These are phyloP conservation scores for Paracoccidioides brasiliensis DNA, from an alignment of 2,329 filamentous ascomycete species.

Conservation along the genomic window DNA sequence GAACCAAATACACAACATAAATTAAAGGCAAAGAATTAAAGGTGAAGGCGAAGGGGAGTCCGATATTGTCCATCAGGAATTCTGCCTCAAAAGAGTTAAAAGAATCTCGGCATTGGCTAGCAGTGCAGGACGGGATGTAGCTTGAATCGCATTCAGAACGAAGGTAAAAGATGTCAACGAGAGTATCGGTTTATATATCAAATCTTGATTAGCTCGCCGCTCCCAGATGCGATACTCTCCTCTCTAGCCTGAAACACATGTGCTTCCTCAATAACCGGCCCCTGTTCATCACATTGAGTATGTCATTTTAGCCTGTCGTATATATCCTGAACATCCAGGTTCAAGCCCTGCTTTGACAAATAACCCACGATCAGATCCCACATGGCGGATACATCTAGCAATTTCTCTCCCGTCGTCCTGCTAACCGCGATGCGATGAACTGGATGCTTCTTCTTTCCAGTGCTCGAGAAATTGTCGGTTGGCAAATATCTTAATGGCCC, in stretches of 20 bases:
- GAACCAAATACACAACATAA: too few relatives aligned
- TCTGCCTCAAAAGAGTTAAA: not conserved
- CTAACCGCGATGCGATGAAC: constrained; percentile 57
- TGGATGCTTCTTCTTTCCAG: constrained; percentile 20
- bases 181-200: not conserved
- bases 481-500: constrained; percentile 61
- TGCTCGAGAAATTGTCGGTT: constrained; percentile 50
- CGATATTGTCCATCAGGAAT: too few relatives aligned
- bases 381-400: constrained; percentile 63
- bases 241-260: constrained; percentile 63
- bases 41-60: too few relatives aligned
- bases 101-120: not conserved
- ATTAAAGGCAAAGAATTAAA: too few relatives aligned
- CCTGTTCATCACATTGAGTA: constrained; percentile 73
- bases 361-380: constrained; percentile 86
- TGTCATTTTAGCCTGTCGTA: constrained; percentile 62
- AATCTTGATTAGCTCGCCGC: constrained; percentile 54
- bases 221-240: constrained; percentile 61
- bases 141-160: not conserved
- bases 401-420: constrained; percentile 49
- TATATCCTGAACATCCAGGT: constrained; percentile 70
- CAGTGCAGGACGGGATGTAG: not conserved
- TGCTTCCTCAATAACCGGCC: constrained; percentile 73
- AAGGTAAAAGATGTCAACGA: not conserved
- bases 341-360: constrained; percentile 59